Percentiles rank a stretch among this genome's conserved stretches.
Evolutionary conservation across 2,329 filamentous ascomycete species (phyloP).

Genomic region (Apiospora sp.): DNA sequence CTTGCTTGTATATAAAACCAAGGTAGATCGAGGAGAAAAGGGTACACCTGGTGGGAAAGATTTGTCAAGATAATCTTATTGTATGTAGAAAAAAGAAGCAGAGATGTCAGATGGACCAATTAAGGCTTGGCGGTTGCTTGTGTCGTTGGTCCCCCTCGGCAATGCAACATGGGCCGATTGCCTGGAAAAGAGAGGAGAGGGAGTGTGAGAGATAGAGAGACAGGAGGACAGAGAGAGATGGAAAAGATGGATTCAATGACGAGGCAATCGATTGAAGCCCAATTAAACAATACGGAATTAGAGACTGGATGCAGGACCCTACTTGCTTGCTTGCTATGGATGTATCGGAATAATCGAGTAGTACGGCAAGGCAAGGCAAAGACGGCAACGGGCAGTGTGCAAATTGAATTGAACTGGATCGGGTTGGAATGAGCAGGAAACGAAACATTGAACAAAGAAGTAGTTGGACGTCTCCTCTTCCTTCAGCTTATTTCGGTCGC

Average conservation of each 20-base stretch:
- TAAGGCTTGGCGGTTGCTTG: conserved; percentile 9
- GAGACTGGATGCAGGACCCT: neutral
- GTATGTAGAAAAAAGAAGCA: neutral
- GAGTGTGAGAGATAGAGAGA: neutral
- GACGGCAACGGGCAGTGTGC: neutral
- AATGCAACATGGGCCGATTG: neutral
- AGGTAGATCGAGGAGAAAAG: neutral
- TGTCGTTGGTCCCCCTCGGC: neutral
- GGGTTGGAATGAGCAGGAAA: neutral
- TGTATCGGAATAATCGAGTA: neutral
- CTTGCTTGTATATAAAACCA: neutral
- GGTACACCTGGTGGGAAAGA: neutral
- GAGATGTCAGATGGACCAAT: conserved; percentile 1
- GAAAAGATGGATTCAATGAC: neutral
- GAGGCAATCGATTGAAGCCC: neutral
- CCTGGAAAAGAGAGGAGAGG: neutral
- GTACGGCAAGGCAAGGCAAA: neutral
- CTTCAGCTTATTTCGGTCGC: conserved; percentile 9
- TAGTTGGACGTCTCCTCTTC: neutral
- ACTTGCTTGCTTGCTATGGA: neutral
- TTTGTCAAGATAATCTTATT: neutral
- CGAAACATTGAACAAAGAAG: neutral
- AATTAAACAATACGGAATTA: conserved; percentile 15
- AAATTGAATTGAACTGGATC: neutral
- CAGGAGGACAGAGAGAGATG: neutral